Conservation (phyloP, 345 rosid species). For the Salix koriyanagi region DNA sequence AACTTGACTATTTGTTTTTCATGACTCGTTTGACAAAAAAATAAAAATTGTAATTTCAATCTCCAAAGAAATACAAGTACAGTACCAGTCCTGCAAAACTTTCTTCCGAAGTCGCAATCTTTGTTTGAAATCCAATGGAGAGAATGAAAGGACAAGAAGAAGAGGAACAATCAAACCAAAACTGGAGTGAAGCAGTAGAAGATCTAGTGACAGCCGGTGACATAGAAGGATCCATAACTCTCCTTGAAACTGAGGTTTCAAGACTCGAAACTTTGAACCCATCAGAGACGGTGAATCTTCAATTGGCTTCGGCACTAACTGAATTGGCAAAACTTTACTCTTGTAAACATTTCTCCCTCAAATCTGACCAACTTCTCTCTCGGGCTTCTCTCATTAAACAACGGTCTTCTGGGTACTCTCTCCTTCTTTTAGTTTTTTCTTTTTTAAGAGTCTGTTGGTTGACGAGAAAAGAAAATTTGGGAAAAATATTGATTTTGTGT, state of each 20-base stretch:
- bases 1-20: too few species aligned
- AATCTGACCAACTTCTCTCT: slow-evolving; percentile 57
- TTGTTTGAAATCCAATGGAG: slow-evolving; percentile 4
- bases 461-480: background rate
- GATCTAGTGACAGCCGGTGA: slow-evolving; percentile 68
- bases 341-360: slow-evolving; percentile 69
- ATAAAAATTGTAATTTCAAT: too few species aligned
- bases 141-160: background rate
- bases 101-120: too few species aligned
- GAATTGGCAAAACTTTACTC: slow-evolving; percentile 68
- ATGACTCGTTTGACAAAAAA: too few species aligned
- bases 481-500: background rate
- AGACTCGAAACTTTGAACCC: slow-evolving; percentile 34
- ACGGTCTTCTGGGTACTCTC: slow-evolving; percentile 39
- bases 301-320: slow-evolving; percentile 51
- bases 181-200: slow-evolving; percentile 85
- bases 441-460: background rate
- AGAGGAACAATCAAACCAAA: slow-evolving; percentile 7
- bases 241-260: slow-evolving; percentile 54
- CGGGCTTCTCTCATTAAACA: slow-evolving; percentile 56
- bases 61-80: too few species aligned
- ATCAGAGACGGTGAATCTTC: slow-evolving; percentile 34
- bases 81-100: too few species aligned
- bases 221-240: slow-evolving; percentile 53
- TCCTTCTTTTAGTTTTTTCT: background rate